Conservation (phyloP, 257 asterid genomes). For the Mitragyna speciosa region DNA sequence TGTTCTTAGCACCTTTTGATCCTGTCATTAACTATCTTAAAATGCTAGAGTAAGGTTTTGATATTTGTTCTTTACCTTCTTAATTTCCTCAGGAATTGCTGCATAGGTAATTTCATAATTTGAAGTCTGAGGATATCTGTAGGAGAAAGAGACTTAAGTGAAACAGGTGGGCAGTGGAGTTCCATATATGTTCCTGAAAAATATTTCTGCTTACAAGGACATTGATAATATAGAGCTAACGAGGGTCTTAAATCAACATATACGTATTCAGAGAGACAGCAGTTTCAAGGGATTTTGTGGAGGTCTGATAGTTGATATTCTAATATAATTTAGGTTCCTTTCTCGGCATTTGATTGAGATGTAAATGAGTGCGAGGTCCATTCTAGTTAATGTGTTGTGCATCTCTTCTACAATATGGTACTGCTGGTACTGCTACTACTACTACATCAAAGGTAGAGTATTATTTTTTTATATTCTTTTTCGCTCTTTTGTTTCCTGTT, state of each 20-base stretch:
- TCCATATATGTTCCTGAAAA: constrained; percentile 42
- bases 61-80: constrained; percentile 9
- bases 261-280: constrained; percentile 31
- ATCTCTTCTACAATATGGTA: constrained; percentile 46
- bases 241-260: constrained; percentile 37
- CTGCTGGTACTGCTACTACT: constrained; percentile 39
- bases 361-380: constrained; percentile 63
- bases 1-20: background rate
- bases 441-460: constrained; percentile 41
- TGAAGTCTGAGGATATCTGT: constrained; percentile 52
- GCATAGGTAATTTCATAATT: constrained; percentile 51
- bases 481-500: constrained; percentile 22
- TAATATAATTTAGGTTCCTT: constrained; percentile 47
- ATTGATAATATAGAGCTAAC: constrained; percentile 55
- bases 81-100: constrained; percentile 67
- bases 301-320: constrained; percentile 44
- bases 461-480: constrained; percentile 45
- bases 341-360: constrained; percentile 55
- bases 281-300: constrained; percentile 39
- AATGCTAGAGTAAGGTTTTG: background rate
- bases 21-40: background rate
- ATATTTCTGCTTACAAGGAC: constrained; percentile 45
- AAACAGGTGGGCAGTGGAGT: constrained; percentile 39
- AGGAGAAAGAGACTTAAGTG: constrained; percentile 52
- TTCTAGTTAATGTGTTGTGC: constrained; percentile 51